Base-by-base conservation (phyloP, 1,139 yeast species). In the Scheffersomyces titani region DNA sequence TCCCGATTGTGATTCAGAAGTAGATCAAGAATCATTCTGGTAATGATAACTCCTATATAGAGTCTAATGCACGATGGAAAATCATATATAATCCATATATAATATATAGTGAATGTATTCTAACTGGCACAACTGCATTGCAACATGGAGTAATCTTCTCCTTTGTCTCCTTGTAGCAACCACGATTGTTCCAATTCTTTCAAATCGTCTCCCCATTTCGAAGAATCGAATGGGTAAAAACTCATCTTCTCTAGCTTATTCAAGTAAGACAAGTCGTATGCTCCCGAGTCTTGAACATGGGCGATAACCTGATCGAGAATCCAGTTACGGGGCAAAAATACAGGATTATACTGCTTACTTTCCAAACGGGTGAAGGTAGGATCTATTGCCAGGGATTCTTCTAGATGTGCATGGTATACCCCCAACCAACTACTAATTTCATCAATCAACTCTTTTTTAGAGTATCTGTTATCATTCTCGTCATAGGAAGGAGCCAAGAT, bases 251-350 rank as follows among this genome's bases (percentile, higher is more conserved):
- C 79, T 22, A 89, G 67, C 63, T 88, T 88, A 46, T 81, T 68
- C 57, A 89, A 73, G 54, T 79, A 73, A 57, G 67, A 60, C 45
- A 77, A 62, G 60, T 80, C 81, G 40, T 70, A 65, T 3, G 75
- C 77, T n/a, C 70, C 65, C 21, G 74, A 69, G 9, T 75, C 77
- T 52, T 75, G 71, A 0, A 84, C 78, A 53, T 74, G 73, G 44
- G 81, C 78, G 54, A 91, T 88, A 0, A 92, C 97, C 60, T 92
- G 94, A 57, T 92, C 93, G 55, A 94, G 76, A 54, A 93, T 86
- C 94, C 97, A 92, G 62, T 88, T 90, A 59, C 94, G 81, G 18
- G 97, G 96, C 18, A 90, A 80, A 66, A 94, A 93, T 47, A 84
- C 68, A 2, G 99, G 99, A 66, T 94, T 94, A 55, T 75, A 78